A percentile compares a stretch with the other conserved stretches of the same genome.
Evolutionary conservation across 106 monocot species (phyloP).

Genomic region (Xerophyta viscosa): DNA sequence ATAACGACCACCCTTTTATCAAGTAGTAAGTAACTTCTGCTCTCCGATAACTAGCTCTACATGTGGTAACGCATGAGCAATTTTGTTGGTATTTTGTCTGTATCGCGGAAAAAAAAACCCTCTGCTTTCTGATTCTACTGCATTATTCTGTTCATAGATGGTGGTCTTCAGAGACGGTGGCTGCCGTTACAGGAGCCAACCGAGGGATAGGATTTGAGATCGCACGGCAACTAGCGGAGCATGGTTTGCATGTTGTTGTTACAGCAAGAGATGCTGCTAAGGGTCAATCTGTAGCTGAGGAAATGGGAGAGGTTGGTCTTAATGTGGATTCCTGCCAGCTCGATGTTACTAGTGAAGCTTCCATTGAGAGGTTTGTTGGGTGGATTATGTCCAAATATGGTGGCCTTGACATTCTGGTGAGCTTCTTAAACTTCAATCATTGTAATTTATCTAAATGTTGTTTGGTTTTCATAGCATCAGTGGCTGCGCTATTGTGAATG

Average conservation of each 20-base stretch:
- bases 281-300: constrained; percentile 29
- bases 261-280: constrained; percentile 39
- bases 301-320: constrained; percentile 18
- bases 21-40: no score
- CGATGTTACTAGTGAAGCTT: constrained; percentile 46
- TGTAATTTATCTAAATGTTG: not conserved
- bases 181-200: constrained; percentile 72
- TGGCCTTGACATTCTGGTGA: constrained; percentile 78
- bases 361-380: constrained; percentile 37
- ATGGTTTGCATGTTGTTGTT: constrained; percentile 61
- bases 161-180: constrained; percentile 66
- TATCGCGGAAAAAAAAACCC: no score
- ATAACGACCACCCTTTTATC: no score
- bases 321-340: constrained; percentile 45
- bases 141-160: constrained; percentile 20
- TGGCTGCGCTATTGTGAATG: no score
- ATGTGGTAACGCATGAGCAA: no score
- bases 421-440: not conserved
- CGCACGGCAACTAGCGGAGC: constrained; percentile 52
- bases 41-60: no score
- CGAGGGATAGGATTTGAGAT: constrained; percentile 83
- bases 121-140: not conserved
- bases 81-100: no score
- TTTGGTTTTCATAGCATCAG: no score
- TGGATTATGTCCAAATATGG: constrained; percentile 42